These are phyloP conservation scores for Aspergillus sclerotioniger DNA, from an alignment of 495 filamentous ascomycete species.

Conservation along the genomic window DNA sequence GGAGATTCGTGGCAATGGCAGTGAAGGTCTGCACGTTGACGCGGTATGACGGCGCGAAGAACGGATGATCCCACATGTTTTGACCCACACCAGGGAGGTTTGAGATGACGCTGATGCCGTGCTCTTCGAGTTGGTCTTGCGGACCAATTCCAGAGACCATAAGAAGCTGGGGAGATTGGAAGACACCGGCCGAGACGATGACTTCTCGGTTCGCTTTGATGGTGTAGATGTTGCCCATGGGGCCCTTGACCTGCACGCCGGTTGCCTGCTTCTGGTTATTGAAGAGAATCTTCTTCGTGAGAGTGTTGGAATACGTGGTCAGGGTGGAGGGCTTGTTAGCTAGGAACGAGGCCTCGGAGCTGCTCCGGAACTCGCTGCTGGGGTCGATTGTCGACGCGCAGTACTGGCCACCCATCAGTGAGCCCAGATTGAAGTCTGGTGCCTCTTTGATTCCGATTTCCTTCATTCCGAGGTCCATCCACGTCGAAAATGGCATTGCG, in stretches of 20 bases:
- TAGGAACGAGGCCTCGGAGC: slow-evolving; percentile 38
- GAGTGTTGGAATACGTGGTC: slow-evolving; percentile 19
- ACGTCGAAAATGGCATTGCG: slow-evolving; percentile 43
- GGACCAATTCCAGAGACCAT: slow-evolving; percentile 41
- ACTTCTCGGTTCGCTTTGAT: slow-evolving; percentile 49
- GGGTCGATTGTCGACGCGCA: slow-evolving; percentile 38
- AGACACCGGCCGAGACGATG: slow-evolving; percentile 51
- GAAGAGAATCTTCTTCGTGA: slow-evolving; percentile 30
- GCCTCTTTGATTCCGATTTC: slow-evolving; percentile 39
- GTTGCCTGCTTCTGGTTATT: slow-evolving; percentile 19
- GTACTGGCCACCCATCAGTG: slow-evolving; percentile 38
- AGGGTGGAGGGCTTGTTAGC: slow-evolving; percentile 12
- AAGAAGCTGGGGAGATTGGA: slow-evolving; percentile 34
- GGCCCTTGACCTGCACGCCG: slow-evolving; percentile 21
- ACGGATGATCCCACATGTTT: slow-evolving; percentile 44
- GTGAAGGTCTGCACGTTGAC: slow-evolving; percentile 24
- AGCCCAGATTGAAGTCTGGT: slow-evolving; percentile 41
- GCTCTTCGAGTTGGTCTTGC: slow-evolving; percentile 27
- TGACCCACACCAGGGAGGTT: slow-evolving; percentile 51
- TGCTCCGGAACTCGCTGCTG: slow-evolving; percentile 28
- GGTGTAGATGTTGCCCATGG: slow-evolving; percentile 13
- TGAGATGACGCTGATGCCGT: slow-evolving; percentile 39
- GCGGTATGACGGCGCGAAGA: slow-evolving; percentile 21
- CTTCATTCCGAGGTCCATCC: slow-evolving; percentile 32
- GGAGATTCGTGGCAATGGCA: neutral